Evolutionary conservation across 2,329 filamentous ascomycete genomes (phyloP).

Genomic region (Elsinoe batatas): DNA sequence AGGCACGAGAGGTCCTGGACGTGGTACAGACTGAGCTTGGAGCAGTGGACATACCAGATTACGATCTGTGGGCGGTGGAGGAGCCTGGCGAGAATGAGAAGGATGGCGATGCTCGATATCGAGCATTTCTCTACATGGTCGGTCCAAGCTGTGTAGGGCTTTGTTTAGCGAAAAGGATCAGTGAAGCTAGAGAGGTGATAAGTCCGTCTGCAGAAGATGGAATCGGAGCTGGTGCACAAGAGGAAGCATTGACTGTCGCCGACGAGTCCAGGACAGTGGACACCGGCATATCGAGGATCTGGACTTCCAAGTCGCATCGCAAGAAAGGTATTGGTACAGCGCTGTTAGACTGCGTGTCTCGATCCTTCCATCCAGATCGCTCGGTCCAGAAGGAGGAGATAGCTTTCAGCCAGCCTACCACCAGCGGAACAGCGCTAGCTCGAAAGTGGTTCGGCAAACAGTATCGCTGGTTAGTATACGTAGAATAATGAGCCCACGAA

Average conservation of each 20-base stretch:
- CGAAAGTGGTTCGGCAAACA: conserved; percentile 47
- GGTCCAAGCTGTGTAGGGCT: conserved; percentile 53
- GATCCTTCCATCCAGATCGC: conserved; percentile 47
- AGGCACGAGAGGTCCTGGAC: conserved; percentile 45
- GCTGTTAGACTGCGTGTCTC: conserved; percentile 47
- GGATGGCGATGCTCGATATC: conserved; percentile 39
- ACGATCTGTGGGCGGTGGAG: conserved; percentile 43
- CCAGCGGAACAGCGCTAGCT: conserved; percentile 48
- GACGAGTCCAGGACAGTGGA: conserved; percentile 15
- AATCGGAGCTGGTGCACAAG: not conserved
- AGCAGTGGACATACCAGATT: conserved; percentile 49
- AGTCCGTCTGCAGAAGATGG: not conserved
- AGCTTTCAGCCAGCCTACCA: conserved; percentile 58
- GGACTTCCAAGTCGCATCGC: conserved; percentile 49
- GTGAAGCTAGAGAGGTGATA: conserved; percentile 42
- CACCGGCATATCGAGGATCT: conserved; percentile 54
- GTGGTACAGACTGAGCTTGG: conserved; percentile 54
- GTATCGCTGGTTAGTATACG: conserved; percentile 52
- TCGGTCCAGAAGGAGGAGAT: conserved; percentile 45
- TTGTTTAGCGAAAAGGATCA: conserved; percentile 52
- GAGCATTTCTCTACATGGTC: conserved; percentile 52
- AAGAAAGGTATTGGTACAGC: conserved; percentile 48
- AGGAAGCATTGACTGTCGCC: not conserved
- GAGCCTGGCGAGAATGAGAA: conserved; percentile 13
- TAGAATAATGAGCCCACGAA: conserved; percentile 38